phyloP scores from a whole-genome alignment of 2,329 filamentous ascomycete species.

The Triangularia verruculosa region DNA sequence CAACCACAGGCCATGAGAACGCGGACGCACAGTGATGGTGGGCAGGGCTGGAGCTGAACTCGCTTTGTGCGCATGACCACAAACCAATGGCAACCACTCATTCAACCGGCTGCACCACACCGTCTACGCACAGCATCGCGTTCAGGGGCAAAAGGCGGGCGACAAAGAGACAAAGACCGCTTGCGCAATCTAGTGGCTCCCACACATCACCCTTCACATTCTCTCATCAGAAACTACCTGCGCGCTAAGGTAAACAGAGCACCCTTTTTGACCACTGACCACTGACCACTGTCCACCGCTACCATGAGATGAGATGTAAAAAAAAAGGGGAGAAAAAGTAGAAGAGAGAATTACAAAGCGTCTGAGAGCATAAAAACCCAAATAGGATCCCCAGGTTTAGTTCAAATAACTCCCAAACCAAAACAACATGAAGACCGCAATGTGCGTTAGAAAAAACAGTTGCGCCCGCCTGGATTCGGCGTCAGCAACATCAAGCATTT shows the following conservation, averaged over 20 bases:
- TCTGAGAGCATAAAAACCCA: not conserved
- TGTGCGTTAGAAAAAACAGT: not conserved
- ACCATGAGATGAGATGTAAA: not conserved
- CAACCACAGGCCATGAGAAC: not conserved
- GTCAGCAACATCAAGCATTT: not conserved
- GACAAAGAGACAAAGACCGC: not conserved
- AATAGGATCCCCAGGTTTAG: not conserved
- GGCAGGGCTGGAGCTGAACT: not conserved
- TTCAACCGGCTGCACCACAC: too few relatives aligned
- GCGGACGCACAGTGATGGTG: not conserved
- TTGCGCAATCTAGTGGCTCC: not conserved
- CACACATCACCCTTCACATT: not conserved
- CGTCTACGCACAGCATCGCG: not conserved
- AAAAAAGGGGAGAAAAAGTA: too few relatives aligned
- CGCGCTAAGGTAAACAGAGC: not conserved
- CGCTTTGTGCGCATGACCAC: not conserved
- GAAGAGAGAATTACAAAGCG: not conserved
- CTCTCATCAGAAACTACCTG: not conserved
- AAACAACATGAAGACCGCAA: constrained; percentile 5
- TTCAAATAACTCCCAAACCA: constrained; percentile 4
- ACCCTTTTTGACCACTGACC: not conserved
- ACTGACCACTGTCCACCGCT: not conserved
- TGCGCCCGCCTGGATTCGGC: not conserved
- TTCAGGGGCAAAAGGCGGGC: not conserved
- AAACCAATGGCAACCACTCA: not conserved